Evolutionary conservation across 176 grass and related monocot species (phyloP), one percentile per base, ranked within the genome.

Genomic region (Triticum turgidum): DNA sequence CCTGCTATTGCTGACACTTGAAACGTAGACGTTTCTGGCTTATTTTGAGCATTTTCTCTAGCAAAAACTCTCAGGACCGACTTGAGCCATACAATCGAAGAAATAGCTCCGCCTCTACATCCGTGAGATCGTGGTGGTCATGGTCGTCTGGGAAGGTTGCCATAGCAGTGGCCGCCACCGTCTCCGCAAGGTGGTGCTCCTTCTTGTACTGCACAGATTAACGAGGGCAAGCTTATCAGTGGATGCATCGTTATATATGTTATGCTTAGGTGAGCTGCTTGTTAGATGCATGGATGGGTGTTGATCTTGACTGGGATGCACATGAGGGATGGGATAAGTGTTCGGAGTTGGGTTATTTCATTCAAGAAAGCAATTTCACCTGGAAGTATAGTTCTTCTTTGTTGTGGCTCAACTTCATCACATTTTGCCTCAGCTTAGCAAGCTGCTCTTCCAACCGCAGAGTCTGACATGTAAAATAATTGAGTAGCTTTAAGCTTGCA

Each of bases 101-200:
- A 67, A 72, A 90, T 47, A 95, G 80, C 75, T 92, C 93, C 20
- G 93, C 92, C 52, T 92, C 93, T 12, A 95, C 88, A 9, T 95
- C 93, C 63, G 22, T 89, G 69, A 34, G 21, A 6, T 86, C 54
- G 0, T 44, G 42, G 49, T 41, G 44, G 1, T 61, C 38, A 22
- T 22, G 20, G 39, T 61, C 49, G 10, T 7, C 69, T n/a, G 21
- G 5, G 10, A 44, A 44, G 42, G 42, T 44, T 44, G 9, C 41
- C 41, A 3, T 11, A 44, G 42, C 42, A 44, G 42, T 11, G 42
- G 42, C 3, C 2, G 10, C 37, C 6, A 30, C 14, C 7, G 6
- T 22, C 11, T 4, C 18, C 1, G 25, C 27, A 13, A 44, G 21
- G 11, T 44, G 38, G 21, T 73, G 11, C 21, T 12, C 88, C 61